phyloP scores from a whole-genome alignment of 2,329 filamentous ascomycete genomes.

The Penicillium sp. region DNA sequence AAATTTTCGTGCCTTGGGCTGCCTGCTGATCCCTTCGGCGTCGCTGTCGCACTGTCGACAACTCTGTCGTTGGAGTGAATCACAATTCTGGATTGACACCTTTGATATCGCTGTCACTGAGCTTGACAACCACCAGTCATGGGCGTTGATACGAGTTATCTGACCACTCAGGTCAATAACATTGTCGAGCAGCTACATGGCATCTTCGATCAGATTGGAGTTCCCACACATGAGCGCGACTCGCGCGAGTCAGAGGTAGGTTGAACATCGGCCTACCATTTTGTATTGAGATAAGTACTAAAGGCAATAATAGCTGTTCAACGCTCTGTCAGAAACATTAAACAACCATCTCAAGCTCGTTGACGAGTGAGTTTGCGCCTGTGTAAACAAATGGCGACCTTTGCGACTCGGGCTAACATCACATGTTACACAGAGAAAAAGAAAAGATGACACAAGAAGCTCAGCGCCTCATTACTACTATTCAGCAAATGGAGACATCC shows the following conservation, averaged over 20 bases:
- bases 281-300: conserved; percentile 8
- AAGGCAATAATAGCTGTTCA: conserved; percentile 70
- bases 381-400: conserved; percentile 9
- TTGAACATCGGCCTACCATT: conserved; percentile 7
- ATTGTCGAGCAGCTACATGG: conserved; percentile 93
- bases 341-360: conserved; percentile 87
- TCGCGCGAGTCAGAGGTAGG: conserved; percentile 83
- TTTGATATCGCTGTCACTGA: conserved; percentile 6
- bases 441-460: conserved; percentile 89
- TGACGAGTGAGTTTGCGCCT: conserved; percentile 57
- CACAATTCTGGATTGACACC: conserved; percentile 21
- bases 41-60: conserved; percentile 22
- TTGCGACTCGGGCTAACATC: conserved; percentile 13
- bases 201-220: conserved; percentile 95
- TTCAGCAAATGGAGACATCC: conserved; percentile 91
- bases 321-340: conserved; percentile 86
- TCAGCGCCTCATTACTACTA: conserved; percentile 78
- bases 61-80: conserved; percentile 20
- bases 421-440: conserved; percentile 66
- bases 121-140: conserved; percentile 30
- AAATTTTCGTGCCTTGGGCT: conserved; percentile 23
- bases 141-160: conserved; percentile 85
- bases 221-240: conserved; percentile 91
- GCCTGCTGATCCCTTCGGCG: conserved; percentile 24
- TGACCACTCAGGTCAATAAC: conserved; percentile 91